These are phyloP conservation scores for Aspergillus fructus DNA, from an alignment of 2,329 filamentous ascomycete genomes.

Conservation along the genomic window DNA sequence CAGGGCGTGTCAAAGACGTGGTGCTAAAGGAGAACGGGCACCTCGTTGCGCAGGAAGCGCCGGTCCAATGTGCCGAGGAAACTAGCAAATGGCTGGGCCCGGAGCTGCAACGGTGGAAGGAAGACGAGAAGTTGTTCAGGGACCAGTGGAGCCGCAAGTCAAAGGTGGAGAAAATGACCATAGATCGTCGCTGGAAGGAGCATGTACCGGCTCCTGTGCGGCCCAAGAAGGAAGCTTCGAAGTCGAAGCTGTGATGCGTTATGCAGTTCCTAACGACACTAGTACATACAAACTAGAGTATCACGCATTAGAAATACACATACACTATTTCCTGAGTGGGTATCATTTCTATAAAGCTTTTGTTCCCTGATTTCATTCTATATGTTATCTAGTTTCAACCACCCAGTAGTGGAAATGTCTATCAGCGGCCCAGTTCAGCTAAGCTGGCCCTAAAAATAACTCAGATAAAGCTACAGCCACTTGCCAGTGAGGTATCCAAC, in stretches of 20 bases:
- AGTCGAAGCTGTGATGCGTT: slow-evolving; percentile 27
- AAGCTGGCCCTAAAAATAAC: neutral
- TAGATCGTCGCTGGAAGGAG: slow-evolving; percentile 56
- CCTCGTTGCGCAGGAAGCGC: slow-evolving; percentile 79
- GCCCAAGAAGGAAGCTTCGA: slow-evolving; percentile 24
- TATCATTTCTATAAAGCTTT: slow-evolving; percentile 2
- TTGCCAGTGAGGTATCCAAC: slow-evolving; percentile 2
- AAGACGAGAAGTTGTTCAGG: slow-evolving; percentile 57
- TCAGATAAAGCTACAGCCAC: neutral
- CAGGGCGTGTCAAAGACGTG: slow-evolving; percentile 66
- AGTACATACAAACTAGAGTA: slow-evolving; percentile 3
- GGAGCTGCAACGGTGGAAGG: slow-evolving; percentile 59
- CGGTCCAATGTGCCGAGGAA: slow-evolving; percentile 62
- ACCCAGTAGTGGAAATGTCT: slow-evolving; percentile 11
- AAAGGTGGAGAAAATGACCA: slow-evolving; percentile 54
- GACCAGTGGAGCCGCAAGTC: slow-evolving; percentile 54
- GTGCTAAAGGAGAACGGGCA: slow-evolving; percentile 69
- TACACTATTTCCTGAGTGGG: neutral
- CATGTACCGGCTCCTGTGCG: slow-evolving; percentile 33
- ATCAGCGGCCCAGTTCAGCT: slow-evolving; percentile 8
- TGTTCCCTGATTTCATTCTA: neutral
- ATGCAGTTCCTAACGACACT: neutral
- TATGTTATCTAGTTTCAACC: slow-evolving; percentile 10
- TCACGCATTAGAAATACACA: neutral
- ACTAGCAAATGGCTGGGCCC: slow-evolving; percentile 57